phyloP scores from a whole-genome alignment of 2,329 filamentous ascomycete species.

The Colletotrichum sp. region DNA sequence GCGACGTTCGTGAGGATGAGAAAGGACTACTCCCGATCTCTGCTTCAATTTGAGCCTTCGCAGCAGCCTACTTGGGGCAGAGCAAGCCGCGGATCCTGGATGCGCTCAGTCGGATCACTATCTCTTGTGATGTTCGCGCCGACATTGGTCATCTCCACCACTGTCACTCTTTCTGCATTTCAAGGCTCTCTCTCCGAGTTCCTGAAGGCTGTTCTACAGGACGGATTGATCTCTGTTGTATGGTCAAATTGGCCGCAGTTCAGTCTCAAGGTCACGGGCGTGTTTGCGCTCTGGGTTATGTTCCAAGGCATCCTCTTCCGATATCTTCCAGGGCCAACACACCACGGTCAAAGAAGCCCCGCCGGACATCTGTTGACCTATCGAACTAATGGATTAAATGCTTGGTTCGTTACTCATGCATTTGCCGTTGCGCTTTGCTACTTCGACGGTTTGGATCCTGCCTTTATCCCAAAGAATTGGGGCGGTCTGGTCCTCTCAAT shows the following conservation, averaged over 20 bases:
- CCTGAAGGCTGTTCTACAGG: neutral
- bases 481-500: constrained; percentile 39
- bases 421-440: constrained; percentile 30
- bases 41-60: neutral
- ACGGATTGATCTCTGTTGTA: neutral
- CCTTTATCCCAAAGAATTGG: constrained; percentile 47
- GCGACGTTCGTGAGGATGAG: neutral
- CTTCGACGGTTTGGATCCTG: constrained; percentile 37
- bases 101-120: neutral
- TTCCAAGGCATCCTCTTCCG: constrained; percentile 11
- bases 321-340: constrained; percentile 8
- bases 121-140: neutral
- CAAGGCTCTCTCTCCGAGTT: neutral
- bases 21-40: neutral
- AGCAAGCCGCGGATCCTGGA: neutral
- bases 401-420: constrained; percentile 43
- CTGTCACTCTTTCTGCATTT: neutral
- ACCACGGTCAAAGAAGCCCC: constrained; percentile 45
- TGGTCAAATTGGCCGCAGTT: neutral
- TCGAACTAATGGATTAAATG: constrained; percentile 45
- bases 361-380: constrained; percentile 48
- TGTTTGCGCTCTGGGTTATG: neutral
- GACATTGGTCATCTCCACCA: neutral
- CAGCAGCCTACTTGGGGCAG: neutral
- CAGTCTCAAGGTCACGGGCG: neutral